phyloP scores from a whole-genome alignment of 441 rosid genomes.

The Isatis lusitanica region DNA sequence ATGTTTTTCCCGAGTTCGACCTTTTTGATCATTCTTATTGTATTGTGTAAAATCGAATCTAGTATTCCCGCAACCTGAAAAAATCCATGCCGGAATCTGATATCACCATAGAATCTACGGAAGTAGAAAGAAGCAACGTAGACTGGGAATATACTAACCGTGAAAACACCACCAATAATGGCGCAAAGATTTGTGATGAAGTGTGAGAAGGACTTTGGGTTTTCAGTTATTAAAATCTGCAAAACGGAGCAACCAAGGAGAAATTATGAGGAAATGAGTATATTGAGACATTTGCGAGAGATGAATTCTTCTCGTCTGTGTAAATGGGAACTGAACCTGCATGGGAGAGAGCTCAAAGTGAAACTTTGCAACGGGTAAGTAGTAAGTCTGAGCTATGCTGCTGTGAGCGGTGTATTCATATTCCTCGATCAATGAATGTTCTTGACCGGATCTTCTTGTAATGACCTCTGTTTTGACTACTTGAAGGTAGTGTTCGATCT shows the following conservation, averaged over 20 bases:
- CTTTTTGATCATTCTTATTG: slow-evolving; percentile 82
- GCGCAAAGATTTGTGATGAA: slow-evolving; percentile 96
- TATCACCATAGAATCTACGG: slow-evolving; percentile 2
- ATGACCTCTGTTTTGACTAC: slow-evolving; percentile 90
- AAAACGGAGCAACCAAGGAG: slow-evolving; percentile 17
- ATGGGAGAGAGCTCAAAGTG: slow-evolving; percentile 98
- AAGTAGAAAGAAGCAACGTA: not conserved
- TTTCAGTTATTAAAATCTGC: slow-evolving; percentile 87
- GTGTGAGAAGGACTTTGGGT: slow-evolving; percentile 83
- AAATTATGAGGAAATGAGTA: not conserved
- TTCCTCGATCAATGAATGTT: slow-evolving; percentile 65
- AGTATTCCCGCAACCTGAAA: slow-evolving; percentile 95
- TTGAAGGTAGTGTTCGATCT: slow-evolving; percentile 99
- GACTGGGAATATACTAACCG: slow-evolving; percentile 57
- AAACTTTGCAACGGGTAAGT: slow-evolving; percentile 87
- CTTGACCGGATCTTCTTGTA: slow-evolving; percentile 43
- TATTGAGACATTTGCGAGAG: not conserved
- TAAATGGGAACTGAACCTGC: slow-evolving; percentile 64
- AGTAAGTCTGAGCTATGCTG: slow-evolving; percentile 68
- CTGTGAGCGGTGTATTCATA: slow-evolving; percentile 98
- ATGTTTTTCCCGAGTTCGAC: slow-evolving; percentile 90
- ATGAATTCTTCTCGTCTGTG: not conserved
- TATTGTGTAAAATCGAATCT: slow-evolving; percentile 82
- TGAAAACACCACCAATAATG: slow-evolving; percentile 97
- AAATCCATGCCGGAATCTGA: slow-evolving; percentile 3